A percentile compares a stretch with the other conserved stretches of the same genome.
phyloP scores from a whole-genome alignment of 805 yeast genomes.

The Yarrowia phangngaensis region DNA sequence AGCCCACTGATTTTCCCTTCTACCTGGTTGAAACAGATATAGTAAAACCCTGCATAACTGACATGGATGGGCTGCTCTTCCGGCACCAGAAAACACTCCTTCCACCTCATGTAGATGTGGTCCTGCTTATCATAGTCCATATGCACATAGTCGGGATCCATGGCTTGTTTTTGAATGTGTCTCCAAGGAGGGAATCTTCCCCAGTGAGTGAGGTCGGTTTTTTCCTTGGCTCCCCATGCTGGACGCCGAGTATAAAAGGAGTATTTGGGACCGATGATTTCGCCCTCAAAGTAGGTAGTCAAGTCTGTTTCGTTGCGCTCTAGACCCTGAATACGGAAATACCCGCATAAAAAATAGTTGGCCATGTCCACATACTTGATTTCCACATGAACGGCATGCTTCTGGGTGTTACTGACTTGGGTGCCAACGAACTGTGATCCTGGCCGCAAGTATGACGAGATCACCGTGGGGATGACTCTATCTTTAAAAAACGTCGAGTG shows the following conservation, averaged over 20 bases:
- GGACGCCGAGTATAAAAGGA: slow-evolving; percentile 57
- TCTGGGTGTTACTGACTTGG: slow-evolving; percentile 63
- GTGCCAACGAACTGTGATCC: slow-evolving; percentile 62
- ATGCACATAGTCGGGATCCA: slow-evolving; percentile 36
- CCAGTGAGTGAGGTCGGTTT: slow-evolving; percentile 65
- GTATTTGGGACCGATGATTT: slow-evolving; percentile 57
- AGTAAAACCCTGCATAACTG: slow-evolving; percentile 89
- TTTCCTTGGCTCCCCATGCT: slow-evolving; percentile 60
- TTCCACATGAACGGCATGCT: slow-evolving; percentile 65
- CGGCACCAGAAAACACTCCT: slow-evolving; percentile 80
- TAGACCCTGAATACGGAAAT: slow-evolving; percentile 57
- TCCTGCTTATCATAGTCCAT: slow-evolving; percentile 42
- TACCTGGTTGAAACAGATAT: slow-evolving; percentile 72
- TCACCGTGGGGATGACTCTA: background rate
- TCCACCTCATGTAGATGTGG: slow-evolving; percentile 87
- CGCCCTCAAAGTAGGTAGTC: slow-evolving; percentile 70
- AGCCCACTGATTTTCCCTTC: slow-evolving; percentile 76
- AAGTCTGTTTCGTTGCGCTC: slow-evolving; percentile 60
- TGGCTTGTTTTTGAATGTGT: slow-evolving; percentile 33
- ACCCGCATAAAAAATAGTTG: slow-evolving; percentile 54
- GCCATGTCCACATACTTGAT: slow-evolving; percentile 63
- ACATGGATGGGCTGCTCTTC: slow-evolving; percentile 69
- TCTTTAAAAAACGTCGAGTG: slow-evolving; percentile 17
- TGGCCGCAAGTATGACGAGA: slow-evolving; percentile 52
- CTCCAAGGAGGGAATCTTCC: slow-evolving; percentile 51